Base-by-base conservation (phyloP, 208 protist species). In the Wallacemonas collosoma region DNA sequence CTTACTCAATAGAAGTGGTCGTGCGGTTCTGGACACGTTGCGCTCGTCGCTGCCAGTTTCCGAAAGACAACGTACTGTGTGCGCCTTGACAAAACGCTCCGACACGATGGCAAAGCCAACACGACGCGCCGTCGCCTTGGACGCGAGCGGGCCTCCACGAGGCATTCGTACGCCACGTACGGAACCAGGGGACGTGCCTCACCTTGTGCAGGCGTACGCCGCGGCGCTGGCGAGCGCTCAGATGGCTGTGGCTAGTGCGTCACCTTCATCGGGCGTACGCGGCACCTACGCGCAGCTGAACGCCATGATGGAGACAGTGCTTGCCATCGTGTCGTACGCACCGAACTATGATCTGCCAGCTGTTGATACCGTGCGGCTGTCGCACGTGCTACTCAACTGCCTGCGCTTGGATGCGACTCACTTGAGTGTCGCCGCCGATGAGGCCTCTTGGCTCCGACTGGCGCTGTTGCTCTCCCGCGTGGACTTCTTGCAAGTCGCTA, bases 311-410 rank as follows among this genome's bases (percentile, higher is more conserved):
- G 68, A 72, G 55, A 55, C 36, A 14, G 73, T 80, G 40, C 56
- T 87, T 36, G 55, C 38, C 2, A 69, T 89, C 44, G 50, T 80
- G 11, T 66, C 87, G 11, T 68, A 88, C 62, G 53, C 79, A 11
- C 87, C 87, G 14, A 92, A 89, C 66, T 89, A 86, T 72, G 83
- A 92, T 53, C 48, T 89, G 41, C 69, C 64, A 5, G 61, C 72
- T 45, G 38, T 51, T 8, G 71, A 58, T 14, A 81, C 79, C 41
- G 68, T 85, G 15, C 51, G 15, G 40, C 75, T 86, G 71, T 60
- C 65, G 1, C 77, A 71, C 41, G 35, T 36, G 11, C 11, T 57
- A 39, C 12, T 38, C 2, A n/a, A 56, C 26, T 41, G 45, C 69
- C 6, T 50, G 53, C 7, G 14, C 7, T 8, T 6, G 3, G 1